These are phyloP conservation scores for Neurospora sp. DNA, from an alignment of 495 filamentous ascomycete species.

Conservation along the genomic window DNA sequence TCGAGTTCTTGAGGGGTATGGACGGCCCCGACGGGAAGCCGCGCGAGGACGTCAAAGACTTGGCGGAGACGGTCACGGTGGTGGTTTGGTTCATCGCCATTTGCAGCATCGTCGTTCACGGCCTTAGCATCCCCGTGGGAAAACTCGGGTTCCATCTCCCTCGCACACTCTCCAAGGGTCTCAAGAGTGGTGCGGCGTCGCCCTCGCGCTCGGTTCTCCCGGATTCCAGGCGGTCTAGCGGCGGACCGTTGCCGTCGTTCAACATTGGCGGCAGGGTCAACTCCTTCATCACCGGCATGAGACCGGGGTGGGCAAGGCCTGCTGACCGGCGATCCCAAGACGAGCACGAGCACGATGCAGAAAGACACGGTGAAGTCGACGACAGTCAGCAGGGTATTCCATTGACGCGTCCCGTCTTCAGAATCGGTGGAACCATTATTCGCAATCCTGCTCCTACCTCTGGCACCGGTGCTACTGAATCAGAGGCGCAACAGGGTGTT, in stretches of 20 bases:
- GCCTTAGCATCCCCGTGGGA: constrained; percentile 72
- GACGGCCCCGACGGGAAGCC: constrained; percentile 31
- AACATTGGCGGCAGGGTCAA: constrained; percentile 15
- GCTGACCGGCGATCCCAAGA: neutral
- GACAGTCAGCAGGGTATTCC: neutral
- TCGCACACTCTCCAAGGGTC: constrained; percentile 55
- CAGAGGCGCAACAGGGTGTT: neutral
- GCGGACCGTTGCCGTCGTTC: constrained; percentile 10
- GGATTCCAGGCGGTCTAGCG: neutral
- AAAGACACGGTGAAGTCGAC: neutral
- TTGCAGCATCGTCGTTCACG: constrained; percentile 84
- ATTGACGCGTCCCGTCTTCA: constrained; percentile 36
- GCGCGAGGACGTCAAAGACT: constrained; percentile 53
- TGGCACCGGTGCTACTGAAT: neutral
- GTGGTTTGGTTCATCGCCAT: constrained; percentile 82
- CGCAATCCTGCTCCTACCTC: neutral
- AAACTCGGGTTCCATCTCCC: constrained; percentile 77
- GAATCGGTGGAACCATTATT: constrained; percentile 33
- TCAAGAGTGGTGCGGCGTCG: constrained; percentile 1
- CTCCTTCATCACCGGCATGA: constrained; percentile 21
- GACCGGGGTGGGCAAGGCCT: neutral
- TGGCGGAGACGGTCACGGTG: constrained; percentile 55
- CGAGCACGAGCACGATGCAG: neutral
- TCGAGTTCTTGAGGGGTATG: constrained; percentile 54
- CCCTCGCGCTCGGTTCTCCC: constrained; percentile 5